Evolutionary conservation across 805 yeast genomes (phyloP).

Genomic region (Naumovozyma castellii): DNA sequence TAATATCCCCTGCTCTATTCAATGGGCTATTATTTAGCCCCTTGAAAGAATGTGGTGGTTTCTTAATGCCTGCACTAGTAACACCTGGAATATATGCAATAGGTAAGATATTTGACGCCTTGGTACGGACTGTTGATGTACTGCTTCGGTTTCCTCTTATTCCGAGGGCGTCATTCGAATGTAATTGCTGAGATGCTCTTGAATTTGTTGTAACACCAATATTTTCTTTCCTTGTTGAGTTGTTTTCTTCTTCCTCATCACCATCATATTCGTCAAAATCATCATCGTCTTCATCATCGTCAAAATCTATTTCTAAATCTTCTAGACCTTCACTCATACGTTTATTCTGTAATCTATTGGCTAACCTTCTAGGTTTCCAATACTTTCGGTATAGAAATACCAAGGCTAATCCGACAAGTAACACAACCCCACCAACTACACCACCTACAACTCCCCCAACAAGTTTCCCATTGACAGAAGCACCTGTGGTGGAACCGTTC

Average conservation of each 20-base stretch:
- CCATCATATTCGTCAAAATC: constrained; percentile 14
- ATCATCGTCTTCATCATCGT: constrained; percentile 17
- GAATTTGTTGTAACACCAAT: background rate
- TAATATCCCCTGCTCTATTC: constrained; percentile 17
- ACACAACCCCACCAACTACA: constrained; percentile 34
- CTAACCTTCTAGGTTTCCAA: constrained; percentile 31
- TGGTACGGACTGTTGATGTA: constrained; percentile 61
- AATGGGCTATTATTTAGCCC: constrained; percentile 1
- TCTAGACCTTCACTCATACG: constrained; percentile 15
- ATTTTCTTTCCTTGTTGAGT: constrained; percentile 2
- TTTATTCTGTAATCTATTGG: constrained; percentile 20
- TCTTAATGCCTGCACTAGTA: constrained; percentile 29
- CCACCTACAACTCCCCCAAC: constrained; percentile 71
- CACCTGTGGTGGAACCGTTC: constrained; percentile 11
- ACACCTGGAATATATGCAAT: constrained; percentile 94
- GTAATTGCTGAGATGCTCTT: background rate
- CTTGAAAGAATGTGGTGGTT: background rate
- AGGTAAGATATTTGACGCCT: constrained; percentile 82
- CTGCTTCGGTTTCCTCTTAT: constrained; percentile 12
- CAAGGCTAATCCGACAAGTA: constrained; percentile 31
- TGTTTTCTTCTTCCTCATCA: constrained; percentile 13
- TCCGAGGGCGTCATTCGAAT: background rate
- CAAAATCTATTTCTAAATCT: constrained; percentile 18
- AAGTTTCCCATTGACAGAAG: constrained; percentile 45
- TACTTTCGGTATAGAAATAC: constrained; percentile 36